Evolutionary conservation across 345 rosid genomes (phyloP), one percentile per base, ranked within the genome.

Genomic region (Tarenaya hassleriana): DNA sequence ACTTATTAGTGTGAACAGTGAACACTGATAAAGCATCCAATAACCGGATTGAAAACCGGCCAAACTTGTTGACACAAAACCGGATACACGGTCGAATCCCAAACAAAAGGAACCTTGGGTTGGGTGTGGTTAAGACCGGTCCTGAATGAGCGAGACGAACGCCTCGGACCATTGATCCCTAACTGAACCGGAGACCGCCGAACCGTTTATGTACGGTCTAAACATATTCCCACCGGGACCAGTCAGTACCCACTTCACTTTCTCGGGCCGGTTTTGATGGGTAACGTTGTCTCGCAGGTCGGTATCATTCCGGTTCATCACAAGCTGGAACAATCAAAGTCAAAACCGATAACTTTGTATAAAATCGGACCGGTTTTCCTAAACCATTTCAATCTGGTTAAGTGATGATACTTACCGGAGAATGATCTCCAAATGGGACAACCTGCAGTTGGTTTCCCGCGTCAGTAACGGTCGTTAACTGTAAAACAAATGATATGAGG

Each of bases 161-260:
- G 70, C 59, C 48, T 74, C 66, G 15, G 73, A 74, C 84, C 92
- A 83, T 55, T 68, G 50, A 42, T 71, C 68, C 68, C 64, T 58
- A 15, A 58, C 70, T 7, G 59, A 69, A 48, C 70, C 66, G 46
- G 81, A 67, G 15, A 78, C 71, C n/a, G 45, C 41, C 16, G 67
- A 65, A 32, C 77, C 84, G 1, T 32, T 69, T 16, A 78, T 19
- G 18, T 60, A 48, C 9, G 82, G 55, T 17, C 60, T 72, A 75
- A 80, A 80, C 32, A 21, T 27, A 43, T 52, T 62, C 50, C 72
- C 80, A 7, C 69, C 41, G 4, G 71, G 64, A 61, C 80, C 73
- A 4, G 63, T 62, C 33, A 80, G 73, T 50, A 83, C 82, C 87
- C 92, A 80, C 44, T 80, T 80, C 4, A 76, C 66, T 68, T 67